Evolutionary conservation across 1,284 basidiomycete genomes (phyloP).

Genomic region (Fomes fomentarius): DNA sequence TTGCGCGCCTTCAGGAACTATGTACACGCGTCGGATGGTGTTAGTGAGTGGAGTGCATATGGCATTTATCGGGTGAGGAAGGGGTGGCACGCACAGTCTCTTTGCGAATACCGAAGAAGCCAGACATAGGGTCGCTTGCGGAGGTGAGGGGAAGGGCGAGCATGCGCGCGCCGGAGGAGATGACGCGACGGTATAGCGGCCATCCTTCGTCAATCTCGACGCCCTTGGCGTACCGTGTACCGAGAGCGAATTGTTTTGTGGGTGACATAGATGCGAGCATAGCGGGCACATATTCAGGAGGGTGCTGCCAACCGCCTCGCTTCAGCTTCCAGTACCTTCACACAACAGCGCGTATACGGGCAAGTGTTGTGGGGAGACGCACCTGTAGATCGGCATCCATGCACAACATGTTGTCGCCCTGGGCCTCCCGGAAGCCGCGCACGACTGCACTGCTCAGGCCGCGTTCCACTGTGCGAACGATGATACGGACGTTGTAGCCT

Average conservation of each 20-base stretch:
- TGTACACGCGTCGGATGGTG: too few species aligned
- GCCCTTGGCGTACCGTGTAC: conserved; percentile 47
- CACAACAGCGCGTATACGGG: neutral
- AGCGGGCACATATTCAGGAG: conserved; percentile 43
- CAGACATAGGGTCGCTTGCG: conserved; percentile 48
- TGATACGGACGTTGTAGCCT: conserved; percentile 46
- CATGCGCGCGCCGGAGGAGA: conserved; percentile 45
- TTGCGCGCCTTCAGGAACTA: conserved; percentile 37
- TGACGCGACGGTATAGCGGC: conserved; percentile 47
- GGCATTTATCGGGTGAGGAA: too few species aligned
- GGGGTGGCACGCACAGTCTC: conserved; percentile 34
- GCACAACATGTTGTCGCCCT: conserved; percentile 44
- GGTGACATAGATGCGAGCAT: conserved; percentile 39
- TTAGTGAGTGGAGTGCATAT: neutral
- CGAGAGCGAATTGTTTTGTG: conserved; percentile 41
- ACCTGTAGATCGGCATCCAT: conserved; percentile 50
- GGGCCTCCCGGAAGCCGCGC: conserved; percentile 44
- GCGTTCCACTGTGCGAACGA: conserved; percentile 44
- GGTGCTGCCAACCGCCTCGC: conserved; percentile 36
- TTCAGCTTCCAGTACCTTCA: neutral
- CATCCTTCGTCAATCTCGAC: conserved; percentile 47
- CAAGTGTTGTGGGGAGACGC: neutral
- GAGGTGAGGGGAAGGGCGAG: conserved; percentile 44
- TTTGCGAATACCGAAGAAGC: conserved; percentile 48
- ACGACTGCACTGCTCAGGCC: conserved; percentile 48